Base-by-base conservation (phyloP, 1,284 basidiomycete genomes). In the Trichosporon sp. region DNA sequence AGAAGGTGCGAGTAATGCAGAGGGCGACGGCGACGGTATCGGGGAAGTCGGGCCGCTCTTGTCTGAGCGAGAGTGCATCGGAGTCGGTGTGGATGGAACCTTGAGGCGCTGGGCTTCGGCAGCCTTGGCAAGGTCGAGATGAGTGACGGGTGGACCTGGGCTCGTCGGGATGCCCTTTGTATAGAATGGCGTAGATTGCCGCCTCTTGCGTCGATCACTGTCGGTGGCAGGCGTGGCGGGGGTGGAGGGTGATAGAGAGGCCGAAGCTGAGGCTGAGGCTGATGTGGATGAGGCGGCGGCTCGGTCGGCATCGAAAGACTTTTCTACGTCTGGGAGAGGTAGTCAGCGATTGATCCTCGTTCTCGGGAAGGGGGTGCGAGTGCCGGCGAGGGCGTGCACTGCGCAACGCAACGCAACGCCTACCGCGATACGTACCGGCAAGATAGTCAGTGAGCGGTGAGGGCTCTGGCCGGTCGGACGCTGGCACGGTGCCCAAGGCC, bases 401-500 rank as follows among this genome's bases (percentile, higher is more conserved):
- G n/a, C n/a, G n/a, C n/a, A n/a, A n/a, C n/a, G n/a, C n/a, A n/a
- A n/a, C n/a, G n/a, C n/a, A n/a, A n/a, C n/a, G n/a, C n/a, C n/a
- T n/a, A n/a, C n/a, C n/a, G n/a, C n/a, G n/a, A n/a, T 1, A 59
- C 66, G 7, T 33, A 68, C 66, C 63, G 21, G 63, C 66, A 44
- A 68, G 58, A 46, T 68, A 68, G 23, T 65, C 63, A 33, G 49
- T 62, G 29, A 68, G 66, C 3, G 66, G 66, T 5, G 63, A 65
- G 4, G 54, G 49, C 49, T 54, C 49, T n/a, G 49, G 49, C 49
- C 49, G 5, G 4, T 54, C 49, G 49, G 25, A 54, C 49, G 49
- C 49, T 54, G 27, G 49, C 27, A 29, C 49, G 49, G 49, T 29
- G 49, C 21, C 11, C 25, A 27, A 27, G 49, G 25, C 31, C 49